Base-by-base conservation (phyloP, 176 grass and related monocot genomes). In the Luzula sylvatica region DNA sequence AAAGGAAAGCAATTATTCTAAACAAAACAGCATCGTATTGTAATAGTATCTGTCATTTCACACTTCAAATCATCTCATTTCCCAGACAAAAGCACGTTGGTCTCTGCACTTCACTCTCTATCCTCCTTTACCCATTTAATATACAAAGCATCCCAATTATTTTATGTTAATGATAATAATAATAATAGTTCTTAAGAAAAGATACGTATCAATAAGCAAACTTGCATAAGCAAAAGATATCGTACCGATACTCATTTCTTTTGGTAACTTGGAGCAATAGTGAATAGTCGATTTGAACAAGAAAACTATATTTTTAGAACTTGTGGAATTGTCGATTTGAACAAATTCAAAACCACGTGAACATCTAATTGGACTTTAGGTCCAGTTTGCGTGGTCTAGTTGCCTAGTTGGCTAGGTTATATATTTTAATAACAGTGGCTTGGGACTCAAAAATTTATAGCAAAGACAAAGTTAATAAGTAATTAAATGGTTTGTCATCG, bases 1-100 rank as follows among this genome's bases (percentile, higher is more conserved):
- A 83, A 83, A 80, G 68, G 53, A 83, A 83, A 84, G 68, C 57
- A 71, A 80, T 92, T 92, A 77, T 88, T 85, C 69, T 71, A 65
- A 35, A 58, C 76, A 81, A 68, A 42, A 64, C 70, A 78, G 78
- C 54, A 71, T 38, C 56, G 7, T 59, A 71, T 38, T 61, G 7
- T 35, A 35, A 9, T 35, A 35, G 30, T 35, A 4, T 4, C 9
- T 35, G 30, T 35, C 30, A 35, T 9, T 35, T 35, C 30, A 35
- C 30, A 35, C 30, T 35, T 35, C 30, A 35, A 7, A 7, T 17
- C 68, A 65, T 85, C 72, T 78, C 81, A 81, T 92, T 92, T 78
- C 86, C 86, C 23, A 92, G 80, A 80, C 81, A 81, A 74, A 77
- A 67, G 69, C 76, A 74, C 75, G 62, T 81, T 74, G 69, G 46